These are phyloP conservation scores for Barbarea vulgaris DNA, from an alignment of 345 rosid species.

Conservation along the genomic window DNA sequence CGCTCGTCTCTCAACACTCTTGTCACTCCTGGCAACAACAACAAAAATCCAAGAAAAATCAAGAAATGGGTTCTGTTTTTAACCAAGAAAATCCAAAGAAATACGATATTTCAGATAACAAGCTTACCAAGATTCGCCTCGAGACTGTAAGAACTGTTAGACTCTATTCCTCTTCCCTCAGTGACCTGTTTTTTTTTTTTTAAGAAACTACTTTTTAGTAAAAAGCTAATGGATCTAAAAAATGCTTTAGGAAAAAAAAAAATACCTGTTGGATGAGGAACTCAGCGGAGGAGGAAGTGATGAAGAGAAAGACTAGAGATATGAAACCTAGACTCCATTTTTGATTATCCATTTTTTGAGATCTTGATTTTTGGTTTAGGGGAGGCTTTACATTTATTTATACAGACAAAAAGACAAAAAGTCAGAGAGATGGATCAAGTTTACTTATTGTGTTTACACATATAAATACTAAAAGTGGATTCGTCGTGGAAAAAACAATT, in stretches of 20 bases:
- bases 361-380: not conserved
- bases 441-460: not conserved
- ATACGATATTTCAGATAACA: not conserved
- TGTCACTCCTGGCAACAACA: slow-evolving; percentile 21
- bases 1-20: slow-evolving; percentile 25
- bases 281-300: slow-evolving; percentile 35
- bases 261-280: slow-evolving; percentile 24
- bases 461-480: not conserved
- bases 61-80: not conserved
- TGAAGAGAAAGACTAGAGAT: slow-evolving; percentile 26
- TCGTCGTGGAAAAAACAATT: not conserved
- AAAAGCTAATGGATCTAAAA: not conserved
- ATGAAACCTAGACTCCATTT: slow-evolving; percentile 20
- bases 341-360: slow-evolving; percentile 10
- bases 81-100: not conserved
- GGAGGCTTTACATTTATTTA: slow-evolving; percentile 1
- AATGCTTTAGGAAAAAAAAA: not conserved
- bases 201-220: not conserved
- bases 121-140: slow-evolving; percentile 24
- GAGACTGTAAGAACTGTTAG: slow-evolving; percentile 20
- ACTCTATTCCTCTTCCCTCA: slow-evolving; percentile 11
- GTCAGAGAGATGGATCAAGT: not conserved
- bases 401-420: too few species aligned
- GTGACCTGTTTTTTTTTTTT: slow-evolving; percentile 14
- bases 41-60: not conserved